Evolutionary conservation across 495 filamentous ascomycete species (phyloP), one percentile per base, ranked within the genome.

Genomic region (Trichoderma gamsii): DNA sequence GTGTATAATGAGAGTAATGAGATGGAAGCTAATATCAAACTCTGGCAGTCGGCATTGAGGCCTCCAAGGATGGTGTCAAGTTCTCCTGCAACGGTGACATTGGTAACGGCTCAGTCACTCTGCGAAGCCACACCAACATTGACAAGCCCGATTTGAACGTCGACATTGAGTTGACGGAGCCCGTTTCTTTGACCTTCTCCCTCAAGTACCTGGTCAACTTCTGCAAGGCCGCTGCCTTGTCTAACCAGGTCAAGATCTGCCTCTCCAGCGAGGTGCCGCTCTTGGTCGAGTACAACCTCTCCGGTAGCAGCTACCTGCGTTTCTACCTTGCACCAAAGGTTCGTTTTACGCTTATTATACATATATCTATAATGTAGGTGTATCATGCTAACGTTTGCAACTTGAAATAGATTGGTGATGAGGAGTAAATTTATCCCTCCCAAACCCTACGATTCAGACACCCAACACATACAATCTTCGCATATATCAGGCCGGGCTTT

Each of bases 181-280:
- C 96, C 67, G 96, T 98, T 69, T 83, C 91, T 61, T 87, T 99
- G 56, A 99, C 94, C 41, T 99, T 99, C 86, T 97, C 95, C 59
- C 90, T 98, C 72, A 99, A 99, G 80, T 99, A 99, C 82, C 88
- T 99, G 6, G 92, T 96, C 86, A 97, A 97, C 85, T 99, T 99
- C 84, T 98, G 95, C 88, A 99, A 99, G 84, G 95, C 95, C 46
- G 89, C 90, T 75, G 87, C 88, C 66, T 82, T 99, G 67, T 95
- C 92, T 67, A 80, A 75, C 75, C 85, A 86, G 65, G 95, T 99
- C 73, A 93, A 89, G 77, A 86, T 99, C 72, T 93, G 90, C 80
- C 85, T 99, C 64, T 97, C 93, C 63, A 93, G 92, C 77, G 95
- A 99, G 81, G 93, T 99, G 52, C 95, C 95, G 27, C 87, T 99